These are phyloP conservation scores for Wickerhamiella australiensis DNA, from an alignment of 805 yeast genomes.

Conservation along the genomic window DNA sequence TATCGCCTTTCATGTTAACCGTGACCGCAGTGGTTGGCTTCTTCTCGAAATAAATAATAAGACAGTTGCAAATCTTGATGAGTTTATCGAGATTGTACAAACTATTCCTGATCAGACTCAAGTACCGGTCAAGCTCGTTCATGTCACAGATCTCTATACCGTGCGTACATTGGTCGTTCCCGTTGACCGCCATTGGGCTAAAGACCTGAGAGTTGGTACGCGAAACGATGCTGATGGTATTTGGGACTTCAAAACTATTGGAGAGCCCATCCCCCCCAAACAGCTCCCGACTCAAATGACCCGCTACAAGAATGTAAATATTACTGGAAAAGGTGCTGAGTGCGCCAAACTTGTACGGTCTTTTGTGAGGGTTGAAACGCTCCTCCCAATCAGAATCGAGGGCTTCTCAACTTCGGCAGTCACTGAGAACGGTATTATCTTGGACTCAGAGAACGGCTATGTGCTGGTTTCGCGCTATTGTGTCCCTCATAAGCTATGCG, in stretches of 20 bases:
- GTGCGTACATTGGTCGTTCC: constrained; percentile 53
- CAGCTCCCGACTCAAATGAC: constrained; percentile 49
- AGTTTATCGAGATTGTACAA: constrained; percentile 68
- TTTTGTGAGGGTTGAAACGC: constrained; percentile 57
- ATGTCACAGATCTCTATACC: constrained; percentile 68
- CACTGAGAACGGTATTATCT: constrained; percentile 62
- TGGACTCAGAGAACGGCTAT: constrained; percentile 70
- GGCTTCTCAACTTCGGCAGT: constrained; percentile 53
- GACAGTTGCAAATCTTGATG: constrained; percentile 61
- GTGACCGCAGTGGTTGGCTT: constrained; percentile 64
- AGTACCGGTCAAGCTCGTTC: constrained; percentile 60
- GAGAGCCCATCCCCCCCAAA: constrained; percentile 46
- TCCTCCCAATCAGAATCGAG: constrained; percentile 61
- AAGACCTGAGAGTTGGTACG: constrained; percentile 54
- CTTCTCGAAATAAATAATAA: constrained; percentile 64
- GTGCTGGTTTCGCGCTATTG: constrained; percentile 64
- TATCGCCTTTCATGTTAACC: constrained; percentile 47
- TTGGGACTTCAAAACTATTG: constrained; percentile 44
- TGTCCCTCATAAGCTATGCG: constrained; percentile 74
- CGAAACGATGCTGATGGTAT: constrained; percentile 45
- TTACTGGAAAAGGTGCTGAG: constrained; percentile 35
- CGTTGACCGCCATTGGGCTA: constrained; percentile 78
- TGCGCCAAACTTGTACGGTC: constrained; percentile 51
- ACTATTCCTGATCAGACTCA: constrained; percentile 62
- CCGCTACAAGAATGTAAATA: constrained; percentile 33